Percentiles rank a stretch among this genome's conserved stretches.
These are phyloP conservation scores for Pyrus bretschneideri DNA, from an alignment of 306 rosid species.

Conservation along the genomic window DNA sequence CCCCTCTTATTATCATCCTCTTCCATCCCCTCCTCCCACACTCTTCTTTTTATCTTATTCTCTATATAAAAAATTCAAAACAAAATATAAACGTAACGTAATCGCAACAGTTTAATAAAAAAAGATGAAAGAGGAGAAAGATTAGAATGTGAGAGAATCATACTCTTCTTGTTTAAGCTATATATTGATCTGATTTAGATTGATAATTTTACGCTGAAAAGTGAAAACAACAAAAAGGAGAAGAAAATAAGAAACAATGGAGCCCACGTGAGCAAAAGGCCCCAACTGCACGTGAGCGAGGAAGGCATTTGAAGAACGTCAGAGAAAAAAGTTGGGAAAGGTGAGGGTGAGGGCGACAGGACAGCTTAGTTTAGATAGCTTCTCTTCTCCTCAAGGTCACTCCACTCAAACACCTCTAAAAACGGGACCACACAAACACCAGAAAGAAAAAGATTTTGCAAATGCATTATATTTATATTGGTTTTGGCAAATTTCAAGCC, in stretches of 20 bases:
- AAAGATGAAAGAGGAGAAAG: too few relatives aligned
- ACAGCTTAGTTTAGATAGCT: neutral
- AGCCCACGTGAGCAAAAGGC: neutral
- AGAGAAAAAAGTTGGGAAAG: neutral
- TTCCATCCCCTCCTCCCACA: too few relatives aligned
- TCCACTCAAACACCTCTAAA: neutral
- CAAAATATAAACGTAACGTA: too few relatives aligned
- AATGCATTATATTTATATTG: neutral
- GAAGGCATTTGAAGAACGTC: neutral
- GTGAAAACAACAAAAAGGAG: neutral
- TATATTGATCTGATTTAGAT: neutral
- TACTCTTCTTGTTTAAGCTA: neutral
- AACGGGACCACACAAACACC: constrained; percentile 30
- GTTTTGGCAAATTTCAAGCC: neutral
- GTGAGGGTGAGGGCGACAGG: constrained; percentile 13
- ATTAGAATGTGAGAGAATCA: too few relatives aligned
- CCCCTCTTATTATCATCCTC: too few relatives aligned
- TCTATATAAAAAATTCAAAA: too few relatives aligned
- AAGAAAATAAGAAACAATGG: neutral
- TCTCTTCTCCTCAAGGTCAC: constrained; percentile 18
- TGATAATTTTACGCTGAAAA: neutral
- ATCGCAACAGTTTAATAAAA: too few relatives aligned
- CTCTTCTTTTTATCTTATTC: too few relatives aligned
- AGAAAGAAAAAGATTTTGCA: neutral
- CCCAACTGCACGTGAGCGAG: constrained; percentile 30